phyloP scores from a whole-genome alignment of 306 rosid species.

The Prunus armeniaca region DNA sequence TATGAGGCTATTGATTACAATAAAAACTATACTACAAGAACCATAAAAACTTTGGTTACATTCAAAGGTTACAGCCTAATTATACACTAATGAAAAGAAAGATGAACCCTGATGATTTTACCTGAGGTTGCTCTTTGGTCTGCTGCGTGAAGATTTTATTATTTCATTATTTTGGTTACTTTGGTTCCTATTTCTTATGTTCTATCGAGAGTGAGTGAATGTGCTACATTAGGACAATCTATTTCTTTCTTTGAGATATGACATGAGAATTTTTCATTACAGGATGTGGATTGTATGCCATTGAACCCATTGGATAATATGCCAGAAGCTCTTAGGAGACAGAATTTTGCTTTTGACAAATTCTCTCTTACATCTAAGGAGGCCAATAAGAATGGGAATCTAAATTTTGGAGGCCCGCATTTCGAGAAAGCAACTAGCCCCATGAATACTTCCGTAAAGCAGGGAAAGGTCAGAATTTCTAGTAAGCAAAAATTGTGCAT shows the following conservation, averaged over 20 bases:
- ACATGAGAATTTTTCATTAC: constrained; percentile 24
- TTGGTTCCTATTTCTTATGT: neutral
- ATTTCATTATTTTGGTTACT: neutral
- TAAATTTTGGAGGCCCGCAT: constrained; percentile 41
- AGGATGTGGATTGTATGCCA: constrained; percentile 97
- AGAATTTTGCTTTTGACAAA: constrained; percentile 31
- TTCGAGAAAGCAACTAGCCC: constrained; percentile 46
- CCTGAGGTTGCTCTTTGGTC: neutral
- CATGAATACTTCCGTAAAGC: constrained; percentile 38
- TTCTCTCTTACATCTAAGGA: constrained; percentile 41
- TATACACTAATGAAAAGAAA: neutral
- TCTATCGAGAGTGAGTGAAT: neutral
- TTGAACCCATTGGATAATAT: constrained; percentile 64
- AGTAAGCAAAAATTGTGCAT: constrained; percentile 11
- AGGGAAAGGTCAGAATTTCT: constrained; percentile 44
- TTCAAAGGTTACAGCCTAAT: neutral
- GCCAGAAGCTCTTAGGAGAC: constrained; percentile 72
- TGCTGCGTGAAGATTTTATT: neutral
- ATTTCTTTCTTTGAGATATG: constrained; percentile 17
- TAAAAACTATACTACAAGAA: neutral
- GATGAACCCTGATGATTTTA: neutral
- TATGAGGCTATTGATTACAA: neutral
- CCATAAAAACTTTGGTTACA: neutral
- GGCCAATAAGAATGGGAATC: constrained; percentile 41
- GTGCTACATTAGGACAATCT: neutral